phyloP scores from a whole-genome alignment of 2,329 filamentous ascomycete species.

The Blastomyces gilchristii region DNA sequence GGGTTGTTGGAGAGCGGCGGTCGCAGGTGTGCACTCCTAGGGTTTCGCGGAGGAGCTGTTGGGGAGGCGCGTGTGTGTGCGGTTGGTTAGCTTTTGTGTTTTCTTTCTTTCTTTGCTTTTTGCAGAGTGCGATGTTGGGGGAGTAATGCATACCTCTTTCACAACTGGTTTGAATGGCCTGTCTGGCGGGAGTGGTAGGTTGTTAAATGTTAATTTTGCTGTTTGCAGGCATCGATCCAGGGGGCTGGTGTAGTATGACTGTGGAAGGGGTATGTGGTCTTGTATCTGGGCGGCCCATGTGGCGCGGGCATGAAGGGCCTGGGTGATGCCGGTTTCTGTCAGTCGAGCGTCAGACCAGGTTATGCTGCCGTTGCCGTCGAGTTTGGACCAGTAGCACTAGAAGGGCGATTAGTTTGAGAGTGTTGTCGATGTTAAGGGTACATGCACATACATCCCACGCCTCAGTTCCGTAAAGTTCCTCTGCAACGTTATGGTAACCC shows the following conservation, averaged over 20 bases:
- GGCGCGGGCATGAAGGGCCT: constrained; percentile 38
- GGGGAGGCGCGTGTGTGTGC: constrained; percentile 12
- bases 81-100: neutral
- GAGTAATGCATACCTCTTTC: constrained; percentile 39
- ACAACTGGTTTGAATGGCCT: constrained; percentile 44
- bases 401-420: neutral
- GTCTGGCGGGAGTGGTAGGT: constrained; percentile 36
- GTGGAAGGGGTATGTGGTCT: constrained; percentile 41
- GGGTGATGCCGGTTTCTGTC: constrained; percentile 42
- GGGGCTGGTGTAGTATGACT: constrained; percentile 49
- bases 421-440: neutral
- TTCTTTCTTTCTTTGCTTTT: neutral
- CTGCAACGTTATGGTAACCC: constrained; percentile 52
- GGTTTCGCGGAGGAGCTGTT: constrained; percentile 45
- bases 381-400: constrained; percentile 49
- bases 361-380: constrained; percentile 45
- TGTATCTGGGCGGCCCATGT: constrained; percentile 42
- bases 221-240: constrained; percentile 50
- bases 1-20: constrained; percentile 40
- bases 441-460: constrained; percentile 46
- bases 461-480: constrained; percentile 47
- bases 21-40: constrained; percentile 55
- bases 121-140: neutral
- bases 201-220: constrained; percentile 44
- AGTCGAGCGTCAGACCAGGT: constrained; percentile 51